Evolutionary conservation across 2,329 filamentous ascomycete species (phyloP), one percentile per base, ranked within the genome.

Genomic region (Paecilomyces sp.): DNA sequence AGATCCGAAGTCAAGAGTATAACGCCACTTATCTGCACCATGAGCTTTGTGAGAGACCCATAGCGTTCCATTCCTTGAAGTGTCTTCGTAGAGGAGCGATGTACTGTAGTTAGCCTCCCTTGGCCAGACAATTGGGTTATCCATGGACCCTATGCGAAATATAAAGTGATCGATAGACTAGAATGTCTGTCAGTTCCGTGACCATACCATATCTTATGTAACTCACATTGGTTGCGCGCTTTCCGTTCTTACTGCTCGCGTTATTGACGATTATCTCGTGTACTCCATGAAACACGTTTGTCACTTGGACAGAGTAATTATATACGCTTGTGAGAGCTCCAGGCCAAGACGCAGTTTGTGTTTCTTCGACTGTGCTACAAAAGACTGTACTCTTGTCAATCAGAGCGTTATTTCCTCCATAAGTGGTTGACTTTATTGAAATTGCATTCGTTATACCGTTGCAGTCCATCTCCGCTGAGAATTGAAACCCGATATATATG

Each of bases 11-110:
- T 82, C 82, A 47, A 80, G 77, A 28, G 80, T 81, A 68, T 83
- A 86, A n/a, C 83, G 80, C 75, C 80, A 86, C 62, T 79, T 78
- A 62, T 83, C 80, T 4, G 84, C 84, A 36, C 84, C 84, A n/a
- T 82, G 68, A 5, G 84, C 84, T 59, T 77, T 76, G 65, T 85
- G 84, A 5, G 77, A 74, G 57, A 86, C 70, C 58, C 72, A 77
- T 59, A 79, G 72, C 34, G 63, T 69, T 22, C 73, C 72, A 8
- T 74, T 68, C 1, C 66, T 57, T 18, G 60, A 54, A 30, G 22
- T 63, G 50, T 79, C 70, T 54, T 75, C 71, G 58, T 71, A 63
- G 15, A 63, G 71, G 2, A 86, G 74, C 5, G 70, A 71, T 12
- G 71, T 70, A 12, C 82, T 82, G 69, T 84, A 85, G 66, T 85